Conservation (phyloP, 768 basidiomycete species). For the Rhizopogon salebrosus region DNA sequence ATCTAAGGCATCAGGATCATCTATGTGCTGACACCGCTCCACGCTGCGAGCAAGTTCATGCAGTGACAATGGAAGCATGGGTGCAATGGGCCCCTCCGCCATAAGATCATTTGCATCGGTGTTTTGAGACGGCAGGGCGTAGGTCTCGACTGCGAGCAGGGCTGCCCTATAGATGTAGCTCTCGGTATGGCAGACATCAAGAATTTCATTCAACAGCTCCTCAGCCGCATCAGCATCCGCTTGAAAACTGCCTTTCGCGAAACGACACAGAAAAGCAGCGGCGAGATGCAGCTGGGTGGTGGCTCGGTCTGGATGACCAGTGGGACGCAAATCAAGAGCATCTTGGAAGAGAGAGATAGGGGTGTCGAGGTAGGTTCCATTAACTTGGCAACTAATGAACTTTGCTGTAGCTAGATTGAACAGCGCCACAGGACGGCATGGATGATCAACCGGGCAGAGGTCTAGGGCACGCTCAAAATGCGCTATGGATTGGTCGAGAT, state of each 20-base stretch:
- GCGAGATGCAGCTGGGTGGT: not conserved
- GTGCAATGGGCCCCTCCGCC: not conserved
- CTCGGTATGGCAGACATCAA: too few species aligned
- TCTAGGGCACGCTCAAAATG: too few species aligned
- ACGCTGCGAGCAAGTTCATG: not conserved
- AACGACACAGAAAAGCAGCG: not conserved
- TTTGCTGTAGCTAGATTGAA: not conserved
- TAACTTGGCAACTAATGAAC: not conserved
- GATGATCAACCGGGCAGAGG: not conserved
- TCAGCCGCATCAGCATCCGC: not conserved
- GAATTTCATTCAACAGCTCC: not conserved
- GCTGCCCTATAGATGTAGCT: not conserved
- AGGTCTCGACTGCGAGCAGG: not conserved
- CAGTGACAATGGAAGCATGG: not conserved
- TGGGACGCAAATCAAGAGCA: not conserved
- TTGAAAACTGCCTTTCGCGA: not conserved
- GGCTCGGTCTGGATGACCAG: not conserved
- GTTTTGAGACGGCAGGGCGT: too few species aligned
- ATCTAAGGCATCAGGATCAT: not conserved
- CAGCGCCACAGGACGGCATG: not conserved
- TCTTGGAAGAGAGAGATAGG: not conserved
- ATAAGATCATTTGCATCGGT: too few species aligned
- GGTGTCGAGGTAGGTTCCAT: not conserved
- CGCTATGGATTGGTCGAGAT: not conserved
- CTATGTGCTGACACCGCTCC: not conserved